Base-by-base conservation (phyloP, 2,329 filamentous ascomycete species). In the Colletotrichum tropicicola region DNA sequence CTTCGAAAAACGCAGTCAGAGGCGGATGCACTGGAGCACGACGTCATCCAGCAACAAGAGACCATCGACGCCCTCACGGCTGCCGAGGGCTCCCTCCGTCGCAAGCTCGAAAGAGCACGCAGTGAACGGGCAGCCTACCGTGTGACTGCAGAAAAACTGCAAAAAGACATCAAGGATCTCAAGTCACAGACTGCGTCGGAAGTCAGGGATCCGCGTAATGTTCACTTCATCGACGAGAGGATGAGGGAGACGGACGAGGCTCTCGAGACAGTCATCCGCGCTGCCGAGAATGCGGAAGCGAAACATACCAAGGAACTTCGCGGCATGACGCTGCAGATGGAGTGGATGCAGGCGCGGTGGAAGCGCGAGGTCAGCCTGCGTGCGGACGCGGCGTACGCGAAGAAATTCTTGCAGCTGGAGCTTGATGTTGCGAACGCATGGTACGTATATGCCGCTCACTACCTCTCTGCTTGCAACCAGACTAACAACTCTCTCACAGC, bases 401-500 rank as follows among this genome's bases (percentile, higher is more conserved):
- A 99, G 85, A 89, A 87, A 70, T 94, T 93, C 77, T 88, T 98
- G 79, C 79, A 90, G 72, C 83, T 93, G 76, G 89, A 93, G 77
- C 88, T 97, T 57, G 89, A 94, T 71, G 88, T 97, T 72, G 94
- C 93, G 72, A 91, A 93, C 73, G 91, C 93, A 80, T 98, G 94
- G 95, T 98, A 90, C 71, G 92, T 90, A 51, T n/a, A 12, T 17
- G n/a, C 19, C 4, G n/a, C 3, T 69, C 64, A 60, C 39, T 17
- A 56, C 32, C 37, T 54, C 27, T 54, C 49, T 51, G 51, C 56
- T 23, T 32, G 15, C 4, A 23, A 43, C 27, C 25, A 68, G 73
- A 69, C 71, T 74, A 72, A 73, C 66, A 64, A 55, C 8, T n/a
- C n/a, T 52, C 10, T 12, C 60, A 76, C 77, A 98, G 96, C 82